Evolutionary conservation across 2,329 filamentous ascomycete species (phyloP).

Genomic region (Botrytis fabae): DNA sequence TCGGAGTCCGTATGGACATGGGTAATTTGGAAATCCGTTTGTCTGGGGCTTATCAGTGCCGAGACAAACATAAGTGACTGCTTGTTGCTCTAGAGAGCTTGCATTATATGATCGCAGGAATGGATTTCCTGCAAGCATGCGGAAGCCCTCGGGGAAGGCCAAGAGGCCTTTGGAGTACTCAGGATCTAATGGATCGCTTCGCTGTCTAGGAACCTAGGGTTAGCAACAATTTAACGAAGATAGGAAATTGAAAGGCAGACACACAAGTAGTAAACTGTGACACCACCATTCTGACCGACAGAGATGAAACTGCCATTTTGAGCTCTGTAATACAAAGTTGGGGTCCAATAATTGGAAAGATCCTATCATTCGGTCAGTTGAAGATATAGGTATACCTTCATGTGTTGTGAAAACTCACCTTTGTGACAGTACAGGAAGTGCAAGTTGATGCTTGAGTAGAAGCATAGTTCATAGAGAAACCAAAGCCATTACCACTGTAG

Average conservation of each 20-base stretch:
- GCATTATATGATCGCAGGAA: conserved; percentile 50
- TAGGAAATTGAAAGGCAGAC: conserved; percentile 26
- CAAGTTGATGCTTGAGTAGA: conserved; percentile 56
- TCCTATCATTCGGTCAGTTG: conserved; percentile 37
- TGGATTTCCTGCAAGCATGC: conserved; percentile 64
- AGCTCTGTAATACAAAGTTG: conserved; percentile 55
- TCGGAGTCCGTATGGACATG: conserved; percentile 54
- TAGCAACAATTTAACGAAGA: neutral
- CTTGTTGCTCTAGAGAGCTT: conserved; percentile 48
- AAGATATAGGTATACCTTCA: neutral
- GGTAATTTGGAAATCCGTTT: conserved; percentile 54
- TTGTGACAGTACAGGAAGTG: conserved; percentile 61
- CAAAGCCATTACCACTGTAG: conserved; percentile 52
- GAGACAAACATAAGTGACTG: conserved; percentile 58
- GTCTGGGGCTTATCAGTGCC: conserved; percentile 47
- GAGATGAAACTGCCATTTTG: conserved; percentile 56
- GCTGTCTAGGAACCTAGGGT: conserved; percentile 39
- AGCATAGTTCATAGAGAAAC: conserved; percentile 53
- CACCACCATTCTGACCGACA: conserved; percentile 49
- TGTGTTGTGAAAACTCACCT: conserved; percentile 39
- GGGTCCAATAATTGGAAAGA: conserved; percentile 68
- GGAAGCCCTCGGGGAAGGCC: conserved; percentile 62
- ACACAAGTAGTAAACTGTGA: conserved; percentile 58
- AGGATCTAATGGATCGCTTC: conserved; percentile 44
- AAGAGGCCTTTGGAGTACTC: conserved; percentile 47